Percentiles rank a stretch among this genome's conserved stretches.
Conservation (phyloP, 148 eudicot genomes). For the Rhododendron kiyosumense region DNA sequence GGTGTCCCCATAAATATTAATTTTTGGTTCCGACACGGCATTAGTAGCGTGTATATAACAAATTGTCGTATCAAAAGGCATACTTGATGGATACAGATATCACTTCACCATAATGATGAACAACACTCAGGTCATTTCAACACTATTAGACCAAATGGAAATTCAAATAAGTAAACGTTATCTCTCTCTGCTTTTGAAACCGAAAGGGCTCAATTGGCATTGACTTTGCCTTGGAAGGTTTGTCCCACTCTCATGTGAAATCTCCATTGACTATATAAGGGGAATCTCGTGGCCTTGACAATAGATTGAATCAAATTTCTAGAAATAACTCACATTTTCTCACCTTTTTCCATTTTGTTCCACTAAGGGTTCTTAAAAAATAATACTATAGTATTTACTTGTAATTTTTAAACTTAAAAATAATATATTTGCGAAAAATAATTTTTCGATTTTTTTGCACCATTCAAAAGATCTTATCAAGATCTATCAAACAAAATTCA, state of each 20-base stretch:
- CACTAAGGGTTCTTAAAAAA: too few relatives aligned
- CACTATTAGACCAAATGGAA: background rate
- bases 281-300: background rate
- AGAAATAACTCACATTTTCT: background rate
- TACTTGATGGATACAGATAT: background rate
- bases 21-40: too few relatives aligned
- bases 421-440: too few relatives aligned
- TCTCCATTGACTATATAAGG: background rate
- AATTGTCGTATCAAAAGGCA: background rate
- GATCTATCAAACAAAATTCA: too few relatives aligned
- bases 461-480: too few relatives aligned
- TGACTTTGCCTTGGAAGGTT: constrained; percentile 4
- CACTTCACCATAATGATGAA: background rate
- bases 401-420: too few relatives aligned
- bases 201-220: constrained; percentile 8
- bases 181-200: background rate
- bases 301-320: background rate
- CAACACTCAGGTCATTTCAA: background rate
- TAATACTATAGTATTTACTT: too few relatives aligned
- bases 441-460: too few relatives aligned
- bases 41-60: background rate
- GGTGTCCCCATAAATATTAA: too few relatives aligned
- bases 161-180: too few relatives aligned
- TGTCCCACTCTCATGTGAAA: background rate
- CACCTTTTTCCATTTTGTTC: background rate